phyloP scores from a whole-genome alignment of 306 rosid genomes.

The Carpinus viminea region DNA sequence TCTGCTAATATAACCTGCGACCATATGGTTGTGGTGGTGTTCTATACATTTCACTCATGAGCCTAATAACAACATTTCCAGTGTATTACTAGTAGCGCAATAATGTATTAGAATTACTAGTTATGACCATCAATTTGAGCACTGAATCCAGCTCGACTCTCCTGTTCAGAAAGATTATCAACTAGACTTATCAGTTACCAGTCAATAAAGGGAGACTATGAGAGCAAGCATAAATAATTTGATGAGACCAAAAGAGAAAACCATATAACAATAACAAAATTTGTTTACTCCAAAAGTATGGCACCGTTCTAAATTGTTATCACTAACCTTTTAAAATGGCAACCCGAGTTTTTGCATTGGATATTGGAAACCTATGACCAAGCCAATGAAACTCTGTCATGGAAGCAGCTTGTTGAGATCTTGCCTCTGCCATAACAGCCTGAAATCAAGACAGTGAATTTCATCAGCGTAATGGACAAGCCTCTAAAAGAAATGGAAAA shows the following conservation, averaged over 20 bases:
- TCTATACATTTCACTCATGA: not conserved
- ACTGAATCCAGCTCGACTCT: not conserved
- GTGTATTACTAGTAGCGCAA: not conserved
- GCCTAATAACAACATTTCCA: not conserved
- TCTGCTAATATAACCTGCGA: not conserved
- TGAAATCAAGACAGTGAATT: slow-evolving; percentile 36
- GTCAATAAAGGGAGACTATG: not conserved
- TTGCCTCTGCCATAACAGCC: slow-evolving; percentile 99
- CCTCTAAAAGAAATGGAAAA: not conserved
- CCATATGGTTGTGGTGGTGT: not conserved
- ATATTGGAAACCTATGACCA: slow-evolving; percentile 88
- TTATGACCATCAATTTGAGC: not conserved
- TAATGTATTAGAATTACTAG: not conserved
- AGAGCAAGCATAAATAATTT: slow-evolving; percentile 8
- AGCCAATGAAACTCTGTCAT: slow-evolving; percentile 98
- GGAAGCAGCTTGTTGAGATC: slow-evolving; percentile 99
- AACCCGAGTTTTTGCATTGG: slow-evolving; percentile 97
- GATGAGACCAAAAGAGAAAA: slow-evolving; percentile 13
- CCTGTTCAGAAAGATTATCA: not conserved
- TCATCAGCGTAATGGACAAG: slow-evolving; percentile 7
- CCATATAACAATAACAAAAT: slow-evolving; percentile 8
- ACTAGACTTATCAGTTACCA: not conserved
- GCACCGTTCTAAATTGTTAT: slow-evolving; percentile 5
- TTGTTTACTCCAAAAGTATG: slow-evolving; percentile 6
- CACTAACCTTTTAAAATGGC: slow-evolving; percentile 86